Conservation (phyloP, 2,329 filamentous ascomycete genomes). For the Stemphylium beticola region DNA sequence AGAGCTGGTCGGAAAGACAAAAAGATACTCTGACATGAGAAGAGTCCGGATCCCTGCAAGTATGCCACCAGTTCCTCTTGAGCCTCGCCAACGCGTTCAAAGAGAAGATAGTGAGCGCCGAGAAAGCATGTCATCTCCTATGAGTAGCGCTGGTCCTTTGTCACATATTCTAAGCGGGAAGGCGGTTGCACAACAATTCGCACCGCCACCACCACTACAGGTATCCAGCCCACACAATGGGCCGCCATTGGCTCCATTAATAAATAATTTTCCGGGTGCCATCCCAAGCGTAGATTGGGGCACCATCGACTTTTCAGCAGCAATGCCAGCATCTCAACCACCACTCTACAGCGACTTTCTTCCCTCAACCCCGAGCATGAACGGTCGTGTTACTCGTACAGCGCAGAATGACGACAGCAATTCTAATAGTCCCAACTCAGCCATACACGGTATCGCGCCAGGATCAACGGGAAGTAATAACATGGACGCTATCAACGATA, state of each 20-base stretch:
- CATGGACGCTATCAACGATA: constrained; percentile 53
- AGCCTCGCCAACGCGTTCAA: constrained; percentile 22
- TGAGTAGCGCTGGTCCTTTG: background rate
- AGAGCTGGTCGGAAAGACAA: constrained; percentile 67
- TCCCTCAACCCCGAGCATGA: background rate
- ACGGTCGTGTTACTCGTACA: background rate
- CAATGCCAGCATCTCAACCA: constrained; percentile 8
- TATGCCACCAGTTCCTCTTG: constrained; percentile 47
- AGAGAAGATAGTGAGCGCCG: constrained; percentile 9
- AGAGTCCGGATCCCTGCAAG: constrained; percentile 61
- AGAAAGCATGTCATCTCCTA: constrained; percentile 4
- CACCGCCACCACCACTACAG: constrained; percentile 6
- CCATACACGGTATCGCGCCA: background rate
- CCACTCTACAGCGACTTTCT: background rate
- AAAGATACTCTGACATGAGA: constrained; percentile 65
- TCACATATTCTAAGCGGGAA: constrained; percentile 1
- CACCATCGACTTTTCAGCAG: constrained; percentile 23
- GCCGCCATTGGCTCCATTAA: constrained; percentile 2
- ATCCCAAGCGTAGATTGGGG: constrained; percentile 38
- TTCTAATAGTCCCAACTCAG: constrained; percentile 4
- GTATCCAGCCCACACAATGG: background rate
- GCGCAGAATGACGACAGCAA: constrained; percentile 3
- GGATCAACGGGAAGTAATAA: constrained; percentile 24
- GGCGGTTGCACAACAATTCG: constrained; percentile 2
- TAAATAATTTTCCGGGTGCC: constrained; percentile 26